A percentile compares a stretch with the other conserved stretches of the same genome.
Conservation (phyloP, 1,284 basidiomycete genomes). For the Rhodotorula mucilaginosa region DNA sequence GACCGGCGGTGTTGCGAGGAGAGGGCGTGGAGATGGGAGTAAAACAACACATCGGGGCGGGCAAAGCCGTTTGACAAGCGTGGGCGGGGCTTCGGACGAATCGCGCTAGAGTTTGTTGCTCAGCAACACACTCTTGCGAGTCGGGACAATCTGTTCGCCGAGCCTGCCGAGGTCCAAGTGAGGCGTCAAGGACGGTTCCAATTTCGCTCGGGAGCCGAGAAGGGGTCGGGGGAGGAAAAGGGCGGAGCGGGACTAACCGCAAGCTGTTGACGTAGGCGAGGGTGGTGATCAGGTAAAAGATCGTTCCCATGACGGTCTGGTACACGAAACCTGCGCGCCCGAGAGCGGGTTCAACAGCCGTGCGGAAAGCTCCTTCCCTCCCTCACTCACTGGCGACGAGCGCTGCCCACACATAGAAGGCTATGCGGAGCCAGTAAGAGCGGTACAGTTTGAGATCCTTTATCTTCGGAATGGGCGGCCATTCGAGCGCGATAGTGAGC, state of each 20-base stretch:
- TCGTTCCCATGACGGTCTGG: slow-evolving; percentile 32
- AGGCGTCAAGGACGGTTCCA: not conserved
- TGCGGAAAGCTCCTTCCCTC: too few species aligned
- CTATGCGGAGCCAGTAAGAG: slow-evolving; percentile 13
- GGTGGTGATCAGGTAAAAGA: slow-evolving; percentile 30
- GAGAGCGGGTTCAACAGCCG: too few species aligned
- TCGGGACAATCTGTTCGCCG: not conserved
- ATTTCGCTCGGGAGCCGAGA: not conserved
- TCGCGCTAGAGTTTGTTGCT: too few species aligned
- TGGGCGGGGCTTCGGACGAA: too few species aligned
- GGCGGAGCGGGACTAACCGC: not conserved
- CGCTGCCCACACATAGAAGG: slow-evolving; percentile 25
- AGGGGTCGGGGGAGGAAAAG: too few species aligned
- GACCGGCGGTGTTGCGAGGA: too few species aligned
- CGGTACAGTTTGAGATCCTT: slow-evolving; percentile 11
- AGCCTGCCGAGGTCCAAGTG: not conserved
- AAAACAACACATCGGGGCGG: too few species aligned
- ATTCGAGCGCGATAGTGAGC: slow-evolving; percentile 62
- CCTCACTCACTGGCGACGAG: slow-evolving; percentile 31
- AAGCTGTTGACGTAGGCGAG: slow-evolving; percentile 6
- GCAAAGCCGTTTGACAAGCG: too few species aligned
- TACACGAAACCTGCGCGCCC: slow-evolving; percentile 15
- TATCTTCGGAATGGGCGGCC: slow-evolving; percentile 38
- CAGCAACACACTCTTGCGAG: not conserved
- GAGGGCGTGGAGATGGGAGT: too few species aligned